These are phyloP conservation scores for Cinnamomum micranthum DNA, from an alignment of 164 flowering plant genomes.

Conservation along the genomic window DNA sequence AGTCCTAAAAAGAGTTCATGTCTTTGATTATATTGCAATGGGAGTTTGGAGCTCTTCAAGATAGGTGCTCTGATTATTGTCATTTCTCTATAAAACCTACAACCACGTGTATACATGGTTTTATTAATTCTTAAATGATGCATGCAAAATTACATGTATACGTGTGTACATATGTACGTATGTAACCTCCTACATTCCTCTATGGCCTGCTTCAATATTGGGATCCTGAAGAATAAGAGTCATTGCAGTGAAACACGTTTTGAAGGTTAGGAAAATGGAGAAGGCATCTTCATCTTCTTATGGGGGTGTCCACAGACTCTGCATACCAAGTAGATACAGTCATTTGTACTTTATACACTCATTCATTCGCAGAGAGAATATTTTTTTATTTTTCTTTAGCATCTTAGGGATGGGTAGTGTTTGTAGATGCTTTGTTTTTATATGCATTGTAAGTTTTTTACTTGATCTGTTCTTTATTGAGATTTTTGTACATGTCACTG, in stretches of 20 bases:
- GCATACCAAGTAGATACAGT: not conserved
- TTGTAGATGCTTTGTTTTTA: not conserved
- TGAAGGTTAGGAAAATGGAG: not conserved
- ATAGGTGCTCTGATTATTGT: too few relatives aligned
- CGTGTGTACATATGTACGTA: constrained; percentile 1
- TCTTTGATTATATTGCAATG: too few relatives aligned
- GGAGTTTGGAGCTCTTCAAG: too few relatives aligned
- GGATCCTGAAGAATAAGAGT: not conserved
- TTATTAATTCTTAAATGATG: too few relatives aligned
- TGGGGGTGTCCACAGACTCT: not conserved
- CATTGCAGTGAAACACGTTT: not conserved
- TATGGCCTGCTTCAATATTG: not conserved
- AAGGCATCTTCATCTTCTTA: not conserved
- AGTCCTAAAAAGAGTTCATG: too few relatives aligned
- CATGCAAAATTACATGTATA: not conserved
- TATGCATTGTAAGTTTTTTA: not conserved
- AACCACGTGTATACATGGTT: too few relatives aligned
- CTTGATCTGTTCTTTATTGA: not conserved
- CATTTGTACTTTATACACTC: not conserved
- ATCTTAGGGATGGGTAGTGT: not conserved
- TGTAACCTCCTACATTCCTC: not conserved
- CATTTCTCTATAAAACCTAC: too few relatives aligned
- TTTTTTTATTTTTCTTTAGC: not conserved
- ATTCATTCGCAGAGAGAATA: constrained; percentile 7
- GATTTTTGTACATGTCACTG: not conserved